Conservation (phyloP, 768 basidiomycete genomes). For the Pisolithus albus region DNA sequence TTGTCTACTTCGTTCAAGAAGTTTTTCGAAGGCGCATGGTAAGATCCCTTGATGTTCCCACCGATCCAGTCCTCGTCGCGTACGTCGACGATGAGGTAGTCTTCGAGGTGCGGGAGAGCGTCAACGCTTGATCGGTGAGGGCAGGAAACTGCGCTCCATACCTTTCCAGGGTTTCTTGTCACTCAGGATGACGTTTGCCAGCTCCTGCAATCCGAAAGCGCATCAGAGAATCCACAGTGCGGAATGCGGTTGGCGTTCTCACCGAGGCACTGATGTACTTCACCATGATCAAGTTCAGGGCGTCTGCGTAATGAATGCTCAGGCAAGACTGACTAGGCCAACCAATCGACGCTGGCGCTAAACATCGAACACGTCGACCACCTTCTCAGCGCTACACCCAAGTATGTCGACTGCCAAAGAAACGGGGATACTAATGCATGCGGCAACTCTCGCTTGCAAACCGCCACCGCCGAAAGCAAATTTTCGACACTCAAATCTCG, state of each 20-base stretch:
- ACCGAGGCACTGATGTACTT: slow-evolving; percentile 38
- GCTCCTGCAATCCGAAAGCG: slow-evolving; percentile 44
- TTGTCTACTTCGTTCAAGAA: slow-evolving; percentile 53
- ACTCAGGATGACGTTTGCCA: slow-evolving; percentile 63
- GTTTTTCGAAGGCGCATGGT: slow-evolving; percentile 54
- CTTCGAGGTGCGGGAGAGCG: slow-evolving; percentile 20
- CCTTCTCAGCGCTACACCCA: too few species aligned
- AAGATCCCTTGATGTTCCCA: slow-evolving; percentile 66
- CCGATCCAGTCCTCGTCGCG: slow-evolving; percentile 77
- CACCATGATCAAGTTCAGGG: slow-evolving; percentile 18
- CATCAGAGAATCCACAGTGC: neutral
- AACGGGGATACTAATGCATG: too few species aligned
- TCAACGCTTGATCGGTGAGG: neutral
- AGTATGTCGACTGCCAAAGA: too few species aligned
- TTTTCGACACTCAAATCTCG: too few species aligned
- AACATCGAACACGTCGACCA: too few species aligned
- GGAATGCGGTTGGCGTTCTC: slow-evolving; percentile 7
- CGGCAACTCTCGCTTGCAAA: too few species aligned
- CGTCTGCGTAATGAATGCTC: neutral
- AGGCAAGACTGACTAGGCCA: too few species aligned
- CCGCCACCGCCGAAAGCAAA: too few species aligned
- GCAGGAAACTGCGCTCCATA: neutral
- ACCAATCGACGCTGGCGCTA: too few species aligned
- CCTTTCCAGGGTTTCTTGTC: slow-evolving; percentile 46
- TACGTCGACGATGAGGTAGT: slow-evolving; percentile 77